Percentiles rank a stretch among this genome's conserved stretches.
These are phyloP conservation scores for Apiotrichum siamense DNA, from an alignment of 1,284 basidiomycete genomes.

Conservation along the genomic window DNA sequence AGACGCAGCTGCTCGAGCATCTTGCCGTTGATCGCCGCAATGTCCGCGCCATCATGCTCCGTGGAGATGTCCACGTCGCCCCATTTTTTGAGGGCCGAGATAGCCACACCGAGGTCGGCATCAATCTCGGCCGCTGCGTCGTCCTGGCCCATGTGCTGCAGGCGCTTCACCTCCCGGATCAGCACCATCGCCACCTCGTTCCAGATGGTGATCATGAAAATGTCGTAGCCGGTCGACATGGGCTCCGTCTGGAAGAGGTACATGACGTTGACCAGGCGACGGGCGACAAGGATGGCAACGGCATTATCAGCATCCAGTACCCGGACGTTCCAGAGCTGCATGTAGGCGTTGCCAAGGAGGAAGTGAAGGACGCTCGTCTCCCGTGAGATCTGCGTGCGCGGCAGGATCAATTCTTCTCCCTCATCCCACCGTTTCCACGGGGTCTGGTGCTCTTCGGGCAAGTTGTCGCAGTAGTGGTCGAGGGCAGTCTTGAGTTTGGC, in stretches of 20 bases:
- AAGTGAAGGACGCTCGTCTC: slow-evolving; percentile 20
- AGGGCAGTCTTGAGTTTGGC: slow-evolving; percentile 12
- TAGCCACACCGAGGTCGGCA: slow-evolving; percentile 27
- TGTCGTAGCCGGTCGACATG: slow-evolving; percentile 21
- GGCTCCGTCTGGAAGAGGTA: slow-evolving; percentile 21
- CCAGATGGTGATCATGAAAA: slow-evolving; percentile 28
- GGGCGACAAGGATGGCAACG: slow-evolving; percentile 23
- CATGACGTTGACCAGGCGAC: slow-evolving; percentile 26
- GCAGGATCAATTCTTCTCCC: slow-evolving; percentile 12
- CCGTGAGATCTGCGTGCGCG: slow-evolving; percentile 11
- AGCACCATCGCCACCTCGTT: slow-evolving; percentile 30
- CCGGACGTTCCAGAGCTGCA: slow-evolving; percentile 27
- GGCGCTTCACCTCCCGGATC: slow-evolving; percentile 24
- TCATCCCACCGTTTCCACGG: slow-evolving; percentile 32
- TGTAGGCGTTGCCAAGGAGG: slow-evolving; percentile 25
- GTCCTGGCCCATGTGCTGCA: slow-evolving; percentile 8
- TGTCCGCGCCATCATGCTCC: slow-evolving; percentile 20
- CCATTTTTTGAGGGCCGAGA: slow-evolving; percentile 22
- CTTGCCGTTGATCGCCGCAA: slow-evolving; percentile 27
- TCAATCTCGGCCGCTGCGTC: slow-evolving; percentile 21
- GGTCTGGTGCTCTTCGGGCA: slow-evolving; percentile 27
- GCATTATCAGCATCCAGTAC: slow-evolving; percentile 20
- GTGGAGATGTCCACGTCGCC: slow-evolving; percentile 21
- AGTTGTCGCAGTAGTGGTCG: slow-evolving; percentile 12
- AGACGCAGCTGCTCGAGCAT: slow-evolving; percentile 24